Conservation (phyloP, 495 filamentous ascomycete species). For the Aspergillus affinis region DNA sequence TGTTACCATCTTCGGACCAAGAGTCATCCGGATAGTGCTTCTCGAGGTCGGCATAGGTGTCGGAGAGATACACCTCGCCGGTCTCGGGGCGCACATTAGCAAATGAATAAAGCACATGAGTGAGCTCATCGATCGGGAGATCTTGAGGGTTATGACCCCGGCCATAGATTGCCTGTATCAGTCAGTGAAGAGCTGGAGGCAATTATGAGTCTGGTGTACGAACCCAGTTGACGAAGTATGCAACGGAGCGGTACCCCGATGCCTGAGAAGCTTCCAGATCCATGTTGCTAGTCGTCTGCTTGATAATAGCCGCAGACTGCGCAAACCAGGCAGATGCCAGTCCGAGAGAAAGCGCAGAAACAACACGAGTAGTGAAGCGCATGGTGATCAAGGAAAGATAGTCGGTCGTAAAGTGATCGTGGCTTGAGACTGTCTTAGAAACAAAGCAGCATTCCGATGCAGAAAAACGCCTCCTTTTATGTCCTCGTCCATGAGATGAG, state of each 20-base stretch:
- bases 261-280: background rate
- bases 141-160: constrained; percentile 73
- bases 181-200: background rate
- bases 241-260: constrained; percentile 11
- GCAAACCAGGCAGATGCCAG: constrained; percentile 1
- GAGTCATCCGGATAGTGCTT: constrained; percentile 66
- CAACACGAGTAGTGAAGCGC: background rate
- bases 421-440: background rate
- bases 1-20: constrained; percentile 38
- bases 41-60: constrained; percentile 77
- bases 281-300: background rate
- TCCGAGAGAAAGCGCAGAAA: background rate
- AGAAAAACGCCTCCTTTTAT: background rate
- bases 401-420: background rate
- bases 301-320: background rate
- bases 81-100: constrained; percentile 58
- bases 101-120: constrained; percentile 82
- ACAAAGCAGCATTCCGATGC: background rate
- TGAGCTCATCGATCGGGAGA: constrained; percentile 71
- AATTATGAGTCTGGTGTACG: background rate
- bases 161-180: constrained; percentile 65
- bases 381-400: background rate
- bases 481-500: background rate
- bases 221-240: constrained; percentile 17
- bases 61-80: constrained; percentile 77